These are phyloP conservation scores for Teratosphaeria zuluensis DNA, from an alignment of 2,329 filamentous ascomycete species.

Conservation along the genomic window DNA sequence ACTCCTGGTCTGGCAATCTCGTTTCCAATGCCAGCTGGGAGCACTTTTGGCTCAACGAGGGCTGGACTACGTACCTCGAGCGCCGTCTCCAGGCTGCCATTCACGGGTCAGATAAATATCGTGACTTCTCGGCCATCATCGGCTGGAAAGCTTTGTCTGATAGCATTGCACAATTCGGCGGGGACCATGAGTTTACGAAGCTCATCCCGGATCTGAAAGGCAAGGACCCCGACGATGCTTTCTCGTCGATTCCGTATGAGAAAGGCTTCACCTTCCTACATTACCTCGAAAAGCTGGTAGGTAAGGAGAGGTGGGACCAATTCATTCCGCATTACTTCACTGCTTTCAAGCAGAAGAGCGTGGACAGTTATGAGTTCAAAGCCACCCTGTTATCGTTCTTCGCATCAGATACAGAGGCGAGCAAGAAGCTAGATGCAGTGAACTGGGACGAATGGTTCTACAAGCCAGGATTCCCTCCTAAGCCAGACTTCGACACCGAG, in stretches of 20 bases:
- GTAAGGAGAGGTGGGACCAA: conserved; percentile 78
- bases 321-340: conserved; percentile 95
- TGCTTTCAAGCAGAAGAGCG: conserved; percentile 72
- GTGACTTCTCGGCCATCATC: conserved; percentile 91
- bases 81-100: conserved; percentile 67
- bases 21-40: conserved; percentile 74
- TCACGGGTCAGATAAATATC: conserved; percentile 69
- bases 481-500: conserved; percentile 82
- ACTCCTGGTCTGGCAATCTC: conserved; percentile 82
- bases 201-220: conserved; percentile 79
- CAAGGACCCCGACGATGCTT: conserved; percentile 90
- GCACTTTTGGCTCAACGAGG: conserved; percentile 63
- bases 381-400: conserved; percentile 82
- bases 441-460: conserved; percentile 92
- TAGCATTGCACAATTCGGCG: conserved; percentile 65
- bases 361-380: conserved; percentile 94
- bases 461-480: conserved; percentile 76
- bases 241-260: conserved; percentile 86
- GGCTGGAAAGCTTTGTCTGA: conserved; percentile 88
- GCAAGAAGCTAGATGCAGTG: conserved; percentile 57
- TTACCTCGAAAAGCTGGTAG: conserved; percentile 76
- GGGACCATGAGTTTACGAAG: conserved; percentile 87
- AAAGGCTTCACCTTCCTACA: conserved; percentile 95
- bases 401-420: conserved; percentile 50
- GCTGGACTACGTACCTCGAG: conserved; percentile 94